Evolutionary conservation across 345 rosid species (phyloP).

Genomic region (Sisymbrium irio): DNA sequence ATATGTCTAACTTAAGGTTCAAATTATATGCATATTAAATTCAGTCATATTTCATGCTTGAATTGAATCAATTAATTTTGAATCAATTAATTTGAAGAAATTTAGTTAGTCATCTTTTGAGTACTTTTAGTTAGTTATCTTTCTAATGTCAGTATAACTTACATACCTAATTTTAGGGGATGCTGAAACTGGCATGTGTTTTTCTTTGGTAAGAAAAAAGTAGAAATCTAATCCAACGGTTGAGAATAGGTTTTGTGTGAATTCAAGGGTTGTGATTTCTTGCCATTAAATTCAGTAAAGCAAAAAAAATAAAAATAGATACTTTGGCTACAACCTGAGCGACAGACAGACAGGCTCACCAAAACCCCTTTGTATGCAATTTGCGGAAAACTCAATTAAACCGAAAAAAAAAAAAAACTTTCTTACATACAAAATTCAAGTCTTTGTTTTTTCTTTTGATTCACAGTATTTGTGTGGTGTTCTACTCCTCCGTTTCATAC

Average conservation of each 20-base stretch:
- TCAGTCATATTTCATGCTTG: too few species aligned
- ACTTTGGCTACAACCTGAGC: neutral
- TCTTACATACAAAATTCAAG: neutral
- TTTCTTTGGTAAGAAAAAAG: neutral
- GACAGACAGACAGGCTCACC: neutral
- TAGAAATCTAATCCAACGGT: neutral
- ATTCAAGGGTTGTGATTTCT: constrained; percentile 5
- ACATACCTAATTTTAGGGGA: neutral
- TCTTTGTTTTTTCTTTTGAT: neutral
- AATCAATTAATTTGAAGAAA: too few species aligned
- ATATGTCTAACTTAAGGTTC: too few species aligned
- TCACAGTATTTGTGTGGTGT: constrained; percentile 20
- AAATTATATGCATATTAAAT: too few species aligned
- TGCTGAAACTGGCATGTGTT: neutral
- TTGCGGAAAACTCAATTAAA: neutral
- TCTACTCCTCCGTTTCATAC: constrained; percentile 3
- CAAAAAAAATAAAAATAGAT: neutral
- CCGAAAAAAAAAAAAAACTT: neutral
- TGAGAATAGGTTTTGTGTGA: neutral
- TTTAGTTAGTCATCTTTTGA: constrained; percentile 29
- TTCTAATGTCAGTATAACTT: neutral
- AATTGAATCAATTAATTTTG: too few species aligned
- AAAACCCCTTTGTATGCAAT: neutral
- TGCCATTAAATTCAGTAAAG: neutral
- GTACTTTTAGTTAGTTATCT: neutral